phyloP scores from a whole-genome alignment of 148 eudicot genomes.

The Amaranthus hypochondriacus region DNA sequence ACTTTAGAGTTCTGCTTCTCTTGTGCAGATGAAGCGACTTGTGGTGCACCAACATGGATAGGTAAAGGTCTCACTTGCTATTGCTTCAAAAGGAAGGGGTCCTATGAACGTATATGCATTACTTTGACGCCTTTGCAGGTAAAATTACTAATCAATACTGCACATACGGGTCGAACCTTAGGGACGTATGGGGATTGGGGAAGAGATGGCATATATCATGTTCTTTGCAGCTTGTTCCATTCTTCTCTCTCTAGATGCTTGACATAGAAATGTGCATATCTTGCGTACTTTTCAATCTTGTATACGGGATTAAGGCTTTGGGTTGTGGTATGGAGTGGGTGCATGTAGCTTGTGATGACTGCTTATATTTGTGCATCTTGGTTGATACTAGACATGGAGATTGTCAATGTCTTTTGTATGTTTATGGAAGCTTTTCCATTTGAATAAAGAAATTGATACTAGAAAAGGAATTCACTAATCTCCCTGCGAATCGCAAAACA shows the following conservation, averaged over 20 bases:
- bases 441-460: no score
- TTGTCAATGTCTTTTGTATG: background rate
- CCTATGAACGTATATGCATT: conserved; percentile 44
- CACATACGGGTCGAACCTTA: background rate
- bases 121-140: conserved; percentile 66
- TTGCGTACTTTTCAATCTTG: background rate
- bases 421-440: background rate
- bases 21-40: conserved; percentile 59
- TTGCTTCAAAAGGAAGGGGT: conserved; percentile 69
- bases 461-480: no score
- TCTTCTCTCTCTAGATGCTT: background rate
- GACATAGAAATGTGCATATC: background rate
- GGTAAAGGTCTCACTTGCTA: conserved; percentile 70
- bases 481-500: no score
- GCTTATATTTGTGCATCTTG: background rate
- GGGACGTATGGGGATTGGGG: background rate
- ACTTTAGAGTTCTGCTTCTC: background rate
- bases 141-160: conserved; percentile 14
- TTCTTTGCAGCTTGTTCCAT: background rate
- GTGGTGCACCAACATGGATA: conserved; percentile 51
- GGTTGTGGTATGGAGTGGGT: background rate
- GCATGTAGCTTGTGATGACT: background rate
- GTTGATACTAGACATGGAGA: background rate
- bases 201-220: background rate
- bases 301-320: background rate